Conservation (phyloP, 163 green algal species). For the Chloroidium sp. region DNA sequence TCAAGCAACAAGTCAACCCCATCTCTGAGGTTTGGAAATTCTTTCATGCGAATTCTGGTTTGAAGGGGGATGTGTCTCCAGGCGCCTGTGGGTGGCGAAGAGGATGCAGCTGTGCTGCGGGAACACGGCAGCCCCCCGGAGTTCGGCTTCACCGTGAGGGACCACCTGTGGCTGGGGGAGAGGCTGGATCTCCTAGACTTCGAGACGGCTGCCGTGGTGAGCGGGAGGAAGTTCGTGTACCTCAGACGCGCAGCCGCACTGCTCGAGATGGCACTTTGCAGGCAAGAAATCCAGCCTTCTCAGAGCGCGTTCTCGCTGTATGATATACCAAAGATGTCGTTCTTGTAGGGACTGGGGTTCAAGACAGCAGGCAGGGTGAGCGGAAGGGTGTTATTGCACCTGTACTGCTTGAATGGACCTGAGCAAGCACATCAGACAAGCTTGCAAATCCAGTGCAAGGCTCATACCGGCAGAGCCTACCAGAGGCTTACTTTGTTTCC, state of each 20-base stretch:
- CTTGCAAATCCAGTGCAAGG: too few species aligned
- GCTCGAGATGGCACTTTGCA: constrained; percentile 83
- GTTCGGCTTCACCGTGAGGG: constrained; percentile 50
- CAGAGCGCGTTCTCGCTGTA: too few species aligned
- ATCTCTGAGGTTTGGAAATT: neutral
- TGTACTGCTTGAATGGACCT: too few species aligned
- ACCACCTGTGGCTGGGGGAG: constrained; percentile 85
- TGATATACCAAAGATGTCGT: too few species aligned
- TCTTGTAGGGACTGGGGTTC: too few species aligned
- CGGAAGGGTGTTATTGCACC: too few species aligned
- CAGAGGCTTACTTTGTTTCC: too few species aligned
- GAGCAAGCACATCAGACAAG: too few species aligned
- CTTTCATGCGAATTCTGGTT: neutral
- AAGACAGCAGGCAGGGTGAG: too few species aligned
- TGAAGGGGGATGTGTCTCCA: neutral
- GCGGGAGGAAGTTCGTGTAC: constrained; percentile 93
- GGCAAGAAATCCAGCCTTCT: too few species aligned
- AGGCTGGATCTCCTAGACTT: constrained; percentile 91
- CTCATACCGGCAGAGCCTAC: too few species aligned
- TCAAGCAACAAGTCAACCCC: too few species aligned
- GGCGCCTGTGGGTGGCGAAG: constrained; percentile 65
- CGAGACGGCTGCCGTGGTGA: constrained; percentile 63
- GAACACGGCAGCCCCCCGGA: constrained; percentile 41
- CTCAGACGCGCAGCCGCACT: constrained; percentile 78
- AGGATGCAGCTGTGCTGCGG: constrained; percentile 33